These are phyloP conservation scores for Penicillium steckii DNA, from an alignment of 495 filamentous ascomycete genomes.

Conservation along the genomic window DNA sequence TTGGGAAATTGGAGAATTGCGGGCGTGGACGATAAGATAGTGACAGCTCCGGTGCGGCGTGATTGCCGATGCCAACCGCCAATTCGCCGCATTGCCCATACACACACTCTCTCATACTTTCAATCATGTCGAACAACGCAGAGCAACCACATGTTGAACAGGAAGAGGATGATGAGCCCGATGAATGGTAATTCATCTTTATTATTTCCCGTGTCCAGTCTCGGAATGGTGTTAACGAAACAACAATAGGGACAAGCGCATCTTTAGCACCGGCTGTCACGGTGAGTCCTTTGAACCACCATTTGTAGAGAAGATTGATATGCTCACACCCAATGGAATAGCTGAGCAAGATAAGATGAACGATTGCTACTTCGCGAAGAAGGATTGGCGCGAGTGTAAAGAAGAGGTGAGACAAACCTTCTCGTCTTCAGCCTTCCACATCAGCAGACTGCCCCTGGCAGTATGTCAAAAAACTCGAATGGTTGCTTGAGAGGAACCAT, in stretches of 20 bases:
- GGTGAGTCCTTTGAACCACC: slow-evolving; percentile 48
- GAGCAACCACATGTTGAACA: slow-evolving; percentile 35
- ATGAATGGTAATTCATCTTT: slow-evolving; percentile 73
- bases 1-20: slow-evolving; percentile 11
- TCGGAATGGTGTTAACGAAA: slow-evolving; percentile 12
- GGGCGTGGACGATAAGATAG: slow-evolving; percentile 26
- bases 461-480: background rate
- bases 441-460: background rate
- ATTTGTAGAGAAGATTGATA: background rate
- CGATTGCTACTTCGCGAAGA: slow-evolving; percentile 94
- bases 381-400: slow-evolving; percentile 90
- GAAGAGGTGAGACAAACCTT: slow-evolving; percentile 66
- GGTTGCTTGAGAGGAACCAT: too few relatives aligned
- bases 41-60: background rate
- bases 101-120: slow-evolving; percentile 6
- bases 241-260: slow-evolving; percentile 80
- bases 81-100: slow-evolving; percentile 14
- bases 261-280: slow-evolving; percentile 93
- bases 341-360: slow-evolving; percentile 89
- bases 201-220: background rate
- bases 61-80: slow-evolving; percentile 8
- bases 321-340: slow-evolving; percentile 32
- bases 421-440: background rate
- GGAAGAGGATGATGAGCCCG: slow-evolving; percentile 75
- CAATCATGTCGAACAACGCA: slow-evolving; percentile 42